Evolutionary conservation across 345 rosid genomes (phyloP).

Genomic region (Rhodomyrtus tomentosa): DNA sequence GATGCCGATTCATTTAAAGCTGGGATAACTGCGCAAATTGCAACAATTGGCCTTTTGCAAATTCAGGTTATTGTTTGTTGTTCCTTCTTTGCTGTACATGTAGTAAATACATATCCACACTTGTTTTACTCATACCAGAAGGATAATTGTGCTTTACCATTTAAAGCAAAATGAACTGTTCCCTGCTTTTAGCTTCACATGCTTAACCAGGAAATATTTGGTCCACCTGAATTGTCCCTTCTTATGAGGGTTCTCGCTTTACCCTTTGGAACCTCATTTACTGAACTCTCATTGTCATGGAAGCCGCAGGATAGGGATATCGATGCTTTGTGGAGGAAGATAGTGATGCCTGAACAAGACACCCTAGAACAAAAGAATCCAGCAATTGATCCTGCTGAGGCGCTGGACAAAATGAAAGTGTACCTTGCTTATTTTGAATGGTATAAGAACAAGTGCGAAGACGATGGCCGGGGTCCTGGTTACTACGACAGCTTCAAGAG

Average conservation of each 20-base stretch:
- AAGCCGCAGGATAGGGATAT: conserved; percentile 9
- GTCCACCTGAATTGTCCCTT: neutral
- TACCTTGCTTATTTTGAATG: conserved; percentile 37
- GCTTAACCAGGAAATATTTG: neutral
- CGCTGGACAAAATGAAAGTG: conserved; percentile 24
- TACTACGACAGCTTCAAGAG: conserved; percentile 54
- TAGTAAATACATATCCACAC: neutral
- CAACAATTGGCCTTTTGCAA: conserved; percentile 15
- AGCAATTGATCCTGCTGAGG: conserved; percentile 7
- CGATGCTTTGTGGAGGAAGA: neutral
- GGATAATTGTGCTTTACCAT: neutral
- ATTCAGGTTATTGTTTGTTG: conserved; percentile 1
- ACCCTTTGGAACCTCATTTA: neutral
- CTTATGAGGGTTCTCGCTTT: neutral
- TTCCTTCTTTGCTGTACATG: neutral
- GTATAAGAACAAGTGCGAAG: conserved; percentile 40
- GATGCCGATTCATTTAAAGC: neutral
- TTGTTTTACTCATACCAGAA: neutral
- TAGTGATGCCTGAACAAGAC: neutral
- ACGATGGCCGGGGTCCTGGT: neutral
- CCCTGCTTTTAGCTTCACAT: neutral
- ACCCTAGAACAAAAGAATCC: conserved; percentile 1
- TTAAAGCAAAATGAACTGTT: neutral
- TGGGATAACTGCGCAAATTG: conserved; percentile 14
- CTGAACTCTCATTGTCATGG: neutral